Percentiles rank a stretch among this genome's conserved stretches.
Evolutionary conservation across 2,329 filamentous ascomycete genomes (phyloP).

Genomic region (Clarireedia paspali): DNA sequence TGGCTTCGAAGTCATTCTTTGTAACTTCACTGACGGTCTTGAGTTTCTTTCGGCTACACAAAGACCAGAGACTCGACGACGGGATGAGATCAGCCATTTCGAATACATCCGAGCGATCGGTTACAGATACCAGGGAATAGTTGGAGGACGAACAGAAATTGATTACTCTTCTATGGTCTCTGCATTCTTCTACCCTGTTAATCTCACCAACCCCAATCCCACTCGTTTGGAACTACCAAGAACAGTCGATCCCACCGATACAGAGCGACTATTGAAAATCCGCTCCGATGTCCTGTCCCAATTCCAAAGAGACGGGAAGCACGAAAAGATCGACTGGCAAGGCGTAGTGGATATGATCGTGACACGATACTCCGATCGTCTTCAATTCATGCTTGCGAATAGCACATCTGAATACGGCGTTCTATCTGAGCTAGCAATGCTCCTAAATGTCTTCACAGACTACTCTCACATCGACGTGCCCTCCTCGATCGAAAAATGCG

Average conservation of each 20-base stretch:
- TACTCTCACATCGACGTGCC: conserved; percentile 31
- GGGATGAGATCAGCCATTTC: conserved; percentile 9
- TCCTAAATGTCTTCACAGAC: conserved; percentile 39
- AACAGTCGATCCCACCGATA: conserved; percentile 7
- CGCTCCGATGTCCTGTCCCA: conserved; percentile 38
- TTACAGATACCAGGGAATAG: conserved; percentile 37
- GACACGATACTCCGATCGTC: conserved; percentile 48
- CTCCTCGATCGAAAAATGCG: conserved; percentile 39
- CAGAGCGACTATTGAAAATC: conserved; percentile 28
- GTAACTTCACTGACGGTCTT: conserved; percentile 43
- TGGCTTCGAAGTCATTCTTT: conserved; percentile 65
- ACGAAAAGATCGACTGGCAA: conserved; percentile 47
- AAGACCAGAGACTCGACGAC: conserved; percentile 9
- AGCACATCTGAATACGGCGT: conserved; percentile 15
- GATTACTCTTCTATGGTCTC: conserved; percentile 27
- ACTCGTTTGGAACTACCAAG: conserved; percentile 18
- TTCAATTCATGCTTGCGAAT: conserved; percentile 30
- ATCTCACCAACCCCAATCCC: conserved; percentile 24
- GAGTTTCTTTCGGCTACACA: conserved; percentile 19
- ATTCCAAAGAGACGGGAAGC: conserved; percentile 25
- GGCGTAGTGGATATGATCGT: conserved; percentile 58
- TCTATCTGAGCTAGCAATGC: conserved; percentile 33
- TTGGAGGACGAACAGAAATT: conserved; percentile 27
- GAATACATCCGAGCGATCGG: conserved; percentile 35
- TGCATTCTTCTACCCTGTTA: conserved; percentile 24